phyloP scores from a whole-genome alignment of 176 grass and related monocot genomes.

The Phoenix roebelenii region DNA sequence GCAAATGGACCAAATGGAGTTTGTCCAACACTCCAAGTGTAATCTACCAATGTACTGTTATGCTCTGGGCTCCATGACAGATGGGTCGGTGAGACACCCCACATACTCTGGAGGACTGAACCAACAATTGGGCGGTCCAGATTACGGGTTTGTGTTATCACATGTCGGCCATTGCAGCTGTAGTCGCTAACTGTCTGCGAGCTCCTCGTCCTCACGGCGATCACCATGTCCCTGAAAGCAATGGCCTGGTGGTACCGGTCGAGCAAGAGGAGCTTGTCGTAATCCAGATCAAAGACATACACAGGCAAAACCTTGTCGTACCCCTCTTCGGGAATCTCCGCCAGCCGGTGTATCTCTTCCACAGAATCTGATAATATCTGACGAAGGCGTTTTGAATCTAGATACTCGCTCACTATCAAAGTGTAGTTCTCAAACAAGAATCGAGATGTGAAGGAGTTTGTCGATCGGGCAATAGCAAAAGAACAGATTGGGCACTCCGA shows the following conservation, averaged over 20 bases:
- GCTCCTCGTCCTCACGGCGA: slow-evolving; percentile 85
- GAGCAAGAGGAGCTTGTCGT: slow-evolving; percentile 61
- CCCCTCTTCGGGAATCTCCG: slow-evolving; percentile 41
- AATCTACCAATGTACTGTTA: slow-evolving; percentile 59
- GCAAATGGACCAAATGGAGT: slow-evolving; percentile 92
- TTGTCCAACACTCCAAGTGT: slow-evolving; percentile 83
- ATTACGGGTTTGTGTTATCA: slow-evolving; percentile 70
- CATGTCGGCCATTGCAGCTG: slow-evolving; percentile 80
- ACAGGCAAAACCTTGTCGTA: slow-evolving; percentile 60
- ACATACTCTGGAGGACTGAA: slow-evolving; percentile 88
- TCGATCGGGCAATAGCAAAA: slow-evolving; percentile 54
- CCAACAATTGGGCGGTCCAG: slow-evolving; percentile 71
- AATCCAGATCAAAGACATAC: slow-evolving; percentile 91
- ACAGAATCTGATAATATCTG: slow-evolving; percentile 73
- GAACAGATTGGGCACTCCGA: slow-evolving; percentile 73
- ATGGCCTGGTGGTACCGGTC: slow-evolving; percentile 80
- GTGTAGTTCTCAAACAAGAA: slow-evolving; percentile 98
- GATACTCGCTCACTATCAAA: slow-evolving; percentile 74
- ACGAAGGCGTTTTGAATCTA: slow-evolving; percentile 82
- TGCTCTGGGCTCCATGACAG: slow-evolving; percentile 69
- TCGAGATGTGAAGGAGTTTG: slow-evolving; percentile 63
- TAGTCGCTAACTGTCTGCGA: slow-evolving; percentile 84
- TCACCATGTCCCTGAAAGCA: slow-evolving; percentile 82
- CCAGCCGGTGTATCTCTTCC: slow-evolving; percentile 51
- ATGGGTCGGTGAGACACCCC: slow-evolving; percentile 77